Percentiles rank a stretch among this genome's conserved stretches.
Conservation (phyloP, 352 stramenopile species). For the Blastocystis sp. region DNA sequence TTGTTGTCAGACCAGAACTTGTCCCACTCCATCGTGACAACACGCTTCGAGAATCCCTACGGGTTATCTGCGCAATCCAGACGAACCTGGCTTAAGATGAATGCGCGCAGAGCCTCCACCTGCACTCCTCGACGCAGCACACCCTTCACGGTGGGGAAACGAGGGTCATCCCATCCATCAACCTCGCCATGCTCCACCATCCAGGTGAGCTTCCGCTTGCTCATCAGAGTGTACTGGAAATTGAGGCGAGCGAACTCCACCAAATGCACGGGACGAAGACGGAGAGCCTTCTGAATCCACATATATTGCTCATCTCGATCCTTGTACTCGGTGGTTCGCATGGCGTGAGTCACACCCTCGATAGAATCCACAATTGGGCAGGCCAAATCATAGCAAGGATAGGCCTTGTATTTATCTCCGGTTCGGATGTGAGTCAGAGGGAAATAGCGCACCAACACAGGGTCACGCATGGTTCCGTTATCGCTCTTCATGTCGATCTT, state of each 20-base stretch:
- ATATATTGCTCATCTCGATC: slow-evolving; percentile 95
- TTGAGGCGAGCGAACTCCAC: slow-evolving; percentile 96
- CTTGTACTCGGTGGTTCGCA: slow-evolving; percentile 98
- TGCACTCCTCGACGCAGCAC: slow-evolving; percentile 90
- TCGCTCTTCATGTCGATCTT: slow-evolving; percentile 84
- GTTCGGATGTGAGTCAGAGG: slow-evolving; percentile 73
- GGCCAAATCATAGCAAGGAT: slow-evolving; percentile 97
- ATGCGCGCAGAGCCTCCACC: slow-evolving; percentile 84
- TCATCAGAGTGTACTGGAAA: slow-evolving; percentile 96
- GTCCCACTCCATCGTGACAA: slow-evolving; percentile 98
- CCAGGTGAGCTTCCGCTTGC: slow-evolving; percentile 97
- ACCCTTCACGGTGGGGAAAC: slow-evolving; percentile 95
- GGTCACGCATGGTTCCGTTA: slow-evolving; percentile 69
- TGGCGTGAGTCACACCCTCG: slow-evolving; percentile 95
- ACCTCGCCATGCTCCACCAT: slow-evolving; percentile 94
- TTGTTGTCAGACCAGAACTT: slow-evolving; percentile 99
- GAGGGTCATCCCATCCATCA: slow-evolving; percentile 91
- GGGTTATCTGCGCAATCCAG: neutral
- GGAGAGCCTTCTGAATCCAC: slow-evolving; percentile 82
- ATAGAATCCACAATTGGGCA: slow-evolving; percentile 97
- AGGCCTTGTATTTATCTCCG: slow-evolving; percentile 82
- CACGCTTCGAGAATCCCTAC: slow-evolving; percentile 71
- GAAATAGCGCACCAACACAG: slow-evolving; percentile 78
- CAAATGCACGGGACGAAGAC: slow-evolving; percentile 73
- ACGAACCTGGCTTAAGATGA: slow-evolving; percentile 87